Evolutionary conservation across 1,284 basidiomycete species (phyloP).

Genomic region (Boletus mariae): DNA sequence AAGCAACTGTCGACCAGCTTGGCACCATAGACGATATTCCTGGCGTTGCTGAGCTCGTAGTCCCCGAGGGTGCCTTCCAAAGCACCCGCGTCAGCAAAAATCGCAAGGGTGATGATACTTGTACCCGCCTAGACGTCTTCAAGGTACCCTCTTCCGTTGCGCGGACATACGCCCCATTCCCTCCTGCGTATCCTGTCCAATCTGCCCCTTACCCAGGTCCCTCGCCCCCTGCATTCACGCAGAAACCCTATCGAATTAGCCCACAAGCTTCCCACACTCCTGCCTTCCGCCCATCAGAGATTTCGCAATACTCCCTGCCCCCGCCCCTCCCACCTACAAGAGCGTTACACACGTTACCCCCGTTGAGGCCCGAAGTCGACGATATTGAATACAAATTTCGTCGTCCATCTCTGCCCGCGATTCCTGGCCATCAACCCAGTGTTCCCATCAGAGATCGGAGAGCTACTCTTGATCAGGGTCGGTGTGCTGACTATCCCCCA

Average conservation of each 20-base stretch:
- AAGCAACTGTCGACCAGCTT: conserved; percentile 61
- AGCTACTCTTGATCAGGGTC: conserved; percentile 16
- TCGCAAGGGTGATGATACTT: conserved; percentile 33
- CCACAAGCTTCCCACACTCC: conserved; percentile 23
- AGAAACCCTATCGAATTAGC: conserved; percentile 23
- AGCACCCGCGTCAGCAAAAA: conserved; percentile 57
- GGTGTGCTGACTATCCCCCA: conserved; percentile 13
- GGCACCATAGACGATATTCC: conserved; percentile 62
- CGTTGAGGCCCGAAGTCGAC: conserved; percentile 25
- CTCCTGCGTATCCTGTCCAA: conserved; percentile 37
- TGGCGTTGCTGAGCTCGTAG: conserved; percentile 47
- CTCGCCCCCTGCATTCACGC: conserved; percentile 21
- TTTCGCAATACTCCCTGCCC: conserved; percentile 29
- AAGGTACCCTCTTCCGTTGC: conserved; percentile 30
- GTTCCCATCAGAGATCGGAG: conserved; percentile 14
- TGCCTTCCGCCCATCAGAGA: conserved; percentile 23
- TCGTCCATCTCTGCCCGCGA: conserved; percentile 29
- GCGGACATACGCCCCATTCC: conserved; percentile 57
- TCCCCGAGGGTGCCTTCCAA: conserved; percentile 60
- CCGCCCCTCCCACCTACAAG: conserved; percentile 24
- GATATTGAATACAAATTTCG: conserved; percentile 32
- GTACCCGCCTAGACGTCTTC: conserved; percentile 28
- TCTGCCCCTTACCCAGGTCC: conserved; percentile 29
- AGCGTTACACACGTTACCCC: conserved; percentile 26
- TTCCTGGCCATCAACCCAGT: conserved; percentile 10